A percentile compares a stretch with the other conserved stretches of the same genome.
Conservation (phyloP, 1,284 basidiomycete genomes). For the Ustilago nuda region DNA sequence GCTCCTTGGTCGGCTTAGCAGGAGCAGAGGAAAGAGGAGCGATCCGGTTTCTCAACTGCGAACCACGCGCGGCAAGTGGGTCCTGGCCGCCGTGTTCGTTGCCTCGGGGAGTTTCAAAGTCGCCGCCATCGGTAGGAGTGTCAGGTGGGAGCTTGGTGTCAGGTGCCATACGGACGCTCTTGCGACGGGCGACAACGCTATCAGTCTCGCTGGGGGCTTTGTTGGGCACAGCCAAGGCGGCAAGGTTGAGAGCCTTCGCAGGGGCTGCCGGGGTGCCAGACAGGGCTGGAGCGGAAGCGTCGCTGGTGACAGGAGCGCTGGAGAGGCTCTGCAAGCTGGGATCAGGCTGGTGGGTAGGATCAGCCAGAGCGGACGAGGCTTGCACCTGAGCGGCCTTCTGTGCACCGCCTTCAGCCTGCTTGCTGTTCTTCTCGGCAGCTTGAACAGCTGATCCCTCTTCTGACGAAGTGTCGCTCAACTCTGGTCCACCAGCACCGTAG, state of each 20-base stretch:
- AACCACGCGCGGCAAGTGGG: constrained; percentile 35
- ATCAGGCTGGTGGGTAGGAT: constrained; percentile 44
- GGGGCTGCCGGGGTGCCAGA: constrained; percentile 2
- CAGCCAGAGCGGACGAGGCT: constrained; percentile 38
- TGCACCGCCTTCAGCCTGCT: constrained; percentile 32
- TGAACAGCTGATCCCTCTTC: constrained; percentile 41
- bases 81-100: constrained; percentile 47
- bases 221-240: constrained; percentile 18
- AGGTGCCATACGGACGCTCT: constrained; percentile 66
- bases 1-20: constrained; percentile 38
- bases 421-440: neutral
- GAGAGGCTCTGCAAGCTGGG: constrained; percentile 34
- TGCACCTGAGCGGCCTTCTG: constrained; percentile 44
- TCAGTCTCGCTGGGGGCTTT: constrained; percentile 43
- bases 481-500: constrained; percentile 43
- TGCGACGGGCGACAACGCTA: constrained; percentile 50
- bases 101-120: constrained; percentile 32
- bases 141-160: constrained; percentile 63
- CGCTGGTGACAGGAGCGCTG: constrained; percentile 7
- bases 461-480: constrained; percentile 45
- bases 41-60: constrained; percentile 49
- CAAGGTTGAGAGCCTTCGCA: constrained; percentile 14
- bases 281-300: neutral
- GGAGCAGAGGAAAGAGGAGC: constrained; percentile 55
- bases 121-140: constrained; percentile 42